These are phyloP conservation scores for Byssoonygena ceratinophila DNA, from an alignment of 2,329 filamentous ascomycete genomes.

Conservation along the genomic window DNA sequence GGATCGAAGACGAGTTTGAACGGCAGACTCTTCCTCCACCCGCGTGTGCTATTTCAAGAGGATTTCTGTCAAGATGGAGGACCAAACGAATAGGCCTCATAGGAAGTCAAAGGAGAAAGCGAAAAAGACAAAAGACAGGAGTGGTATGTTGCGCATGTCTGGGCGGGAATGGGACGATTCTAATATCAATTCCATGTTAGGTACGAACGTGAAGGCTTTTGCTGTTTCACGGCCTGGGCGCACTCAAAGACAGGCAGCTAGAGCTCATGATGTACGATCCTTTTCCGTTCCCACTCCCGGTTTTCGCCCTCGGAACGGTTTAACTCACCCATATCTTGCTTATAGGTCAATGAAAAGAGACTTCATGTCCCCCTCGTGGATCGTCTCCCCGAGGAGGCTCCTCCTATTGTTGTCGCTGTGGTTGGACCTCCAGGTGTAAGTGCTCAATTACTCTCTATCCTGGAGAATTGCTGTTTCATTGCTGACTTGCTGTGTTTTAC, in stretches of 20 bases:
- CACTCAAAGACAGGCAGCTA: conserved; percentile 55
- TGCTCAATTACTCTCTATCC: conserved; percentile 10
- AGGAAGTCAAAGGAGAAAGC: conserved; percentile 84
- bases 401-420: conserved; percentile 83
- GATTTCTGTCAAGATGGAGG: conserved; percentile 51
- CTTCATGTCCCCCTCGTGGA: conserved; percentile 95
- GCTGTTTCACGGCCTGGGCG: conserved; percentile 72
- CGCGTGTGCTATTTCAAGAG: background rate
- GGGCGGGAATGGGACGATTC: conserved; percentile 2
- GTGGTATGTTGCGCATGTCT: conserved; percentile 6
- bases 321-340: conserved; percentile 15
- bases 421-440: conserved; percentile 83
- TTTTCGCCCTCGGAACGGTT: background rate
- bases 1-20: background rate
- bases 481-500: conserved; percentile 1
- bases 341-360: conserved; percentile 85
- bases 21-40: background rate
- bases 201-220: conserved; percentile 81
- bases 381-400: conserved; percentile 86
- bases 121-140: conserved; percentile 29
- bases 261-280: conserved; percentile 44
- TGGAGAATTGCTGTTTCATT: background rate
- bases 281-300: background rate
- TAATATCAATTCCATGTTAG: conserved; percentile 32
- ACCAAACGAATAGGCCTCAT: conserved; percentile 77